phyloP scores from a whole-genome alignment of 371 early-diverging fungal genomes.

The Gilbertella persicaria region DNA sequence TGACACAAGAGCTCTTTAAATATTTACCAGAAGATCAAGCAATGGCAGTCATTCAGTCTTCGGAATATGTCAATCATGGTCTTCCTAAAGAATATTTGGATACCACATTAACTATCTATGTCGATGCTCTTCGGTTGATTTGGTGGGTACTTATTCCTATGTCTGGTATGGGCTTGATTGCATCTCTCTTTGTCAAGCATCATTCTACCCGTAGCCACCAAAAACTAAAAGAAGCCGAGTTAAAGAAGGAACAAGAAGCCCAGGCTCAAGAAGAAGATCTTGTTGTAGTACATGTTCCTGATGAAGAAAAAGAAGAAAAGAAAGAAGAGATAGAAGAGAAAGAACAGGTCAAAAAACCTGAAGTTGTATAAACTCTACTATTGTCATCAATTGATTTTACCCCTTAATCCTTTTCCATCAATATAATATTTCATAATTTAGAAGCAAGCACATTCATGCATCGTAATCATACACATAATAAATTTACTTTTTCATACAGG shows the following conservation, averaged over 20 bases:
- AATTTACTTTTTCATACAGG: neutral
- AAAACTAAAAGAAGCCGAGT: neutral
- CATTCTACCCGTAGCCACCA: slow-evolving; percentile 13
- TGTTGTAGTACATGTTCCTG: neutral
- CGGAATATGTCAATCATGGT: slow-evolving; percentile 40
- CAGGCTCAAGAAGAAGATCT: neutral
- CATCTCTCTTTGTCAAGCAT: slow-evolving; percentile 24
- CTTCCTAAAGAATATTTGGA: slow-evolving; percentile 35
- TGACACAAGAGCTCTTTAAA: slow-evolving; percentile 26
- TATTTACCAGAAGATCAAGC: slow-evolving; percentile 32
- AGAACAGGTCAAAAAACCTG: no score
- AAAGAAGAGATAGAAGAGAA: no score
- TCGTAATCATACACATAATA: no score
- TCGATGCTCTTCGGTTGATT: slow-evolving; percentile 28
- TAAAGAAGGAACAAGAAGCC: neutral
- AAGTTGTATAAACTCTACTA: no score
- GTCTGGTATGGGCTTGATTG: slow-evolving; percentile 30
- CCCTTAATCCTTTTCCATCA: no score
- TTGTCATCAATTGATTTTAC: no score
- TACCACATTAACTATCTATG: slow-evolving; percentile 26
- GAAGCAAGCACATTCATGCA: no score
- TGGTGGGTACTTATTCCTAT: slow-evolving; percentile 45
- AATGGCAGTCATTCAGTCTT: slow-evolving; percentile 23
- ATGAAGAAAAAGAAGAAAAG: no score
- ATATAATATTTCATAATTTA: no score